Evolutionary conservation across 208 protist genomes (phyloP).

Genomic region (Wallacemonas rigidus): DNA sequence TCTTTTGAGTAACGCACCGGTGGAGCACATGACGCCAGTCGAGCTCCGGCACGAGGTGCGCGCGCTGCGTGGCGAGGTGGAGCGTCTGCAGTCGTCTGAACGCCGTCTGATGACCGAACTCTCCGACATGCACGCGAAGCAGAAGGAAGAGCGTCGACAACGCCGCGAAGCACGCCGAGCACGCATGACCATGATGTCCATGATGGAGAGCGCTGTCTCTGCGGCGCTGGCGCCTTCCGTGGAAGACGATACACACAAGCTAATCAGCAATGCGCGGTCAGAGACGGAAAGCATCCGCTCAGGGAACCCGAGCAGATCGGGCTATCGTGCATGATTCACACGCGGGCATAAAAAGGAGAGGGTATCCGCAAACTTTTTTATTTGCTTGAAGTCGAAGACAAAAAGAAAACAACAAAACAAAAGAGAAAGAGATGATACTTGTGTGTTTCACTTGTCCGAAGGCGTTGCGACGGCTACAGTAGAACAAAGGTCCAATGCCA

Average conservation of each 20-base stretch:
- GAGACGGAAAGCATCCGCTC: slow-evolving; percentile 19
- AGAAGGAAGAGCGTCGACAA: slow-evolving; percentile 43
- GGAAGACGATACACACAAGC: not conserved
- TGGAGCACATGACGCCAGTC: slow-evolving; percentile 32
- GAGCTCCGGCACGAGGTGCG: slow-evolving; percentile 41
- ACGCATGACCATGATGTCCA: slow-evolving; percentile 37
- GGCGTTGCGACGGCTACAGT: too few species aligned
- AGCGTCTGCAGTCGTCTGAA: slow-evolving; percentile 38
- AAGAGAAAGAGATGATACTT: too few species aligned
- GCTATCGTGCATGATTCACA: not conserved
- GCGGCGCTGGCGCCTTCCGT: slow-evolving; percentile 33
- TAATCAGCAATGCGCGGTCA: slow-evolving; percentile 15
- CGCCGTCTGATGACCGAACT: slow-evolving; percentile 48
- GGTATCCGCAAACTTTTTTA: too few species aligned
- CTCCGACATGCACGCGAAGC: slow-evolving; percentile 32
- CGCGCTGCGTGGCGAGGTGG: slow-evolving; percentile 31
- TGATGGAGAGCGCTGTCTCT: slow-evolving; percentile 41
- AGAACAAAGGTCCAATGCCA: too few species aligned
- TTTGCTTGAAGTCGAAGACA: too few species aligned
- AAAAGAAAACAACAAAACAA: too few species aligned
- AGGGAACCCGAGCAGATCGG: not conserved
- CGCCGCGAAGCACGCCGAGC: slow-evolving; percentile 33
- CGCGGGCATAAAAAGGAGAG: too few species aligned
- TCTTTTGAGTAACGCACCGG: slow-evolving; percentile 13
- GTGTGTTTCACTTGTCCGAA: too few species aligned